These are phyloP conservation scores for Cladobotryum protrusum DNA, from an alignment of 2,329 filamentous ascomycete genomes.

Conservation along the genomic window DNA sequence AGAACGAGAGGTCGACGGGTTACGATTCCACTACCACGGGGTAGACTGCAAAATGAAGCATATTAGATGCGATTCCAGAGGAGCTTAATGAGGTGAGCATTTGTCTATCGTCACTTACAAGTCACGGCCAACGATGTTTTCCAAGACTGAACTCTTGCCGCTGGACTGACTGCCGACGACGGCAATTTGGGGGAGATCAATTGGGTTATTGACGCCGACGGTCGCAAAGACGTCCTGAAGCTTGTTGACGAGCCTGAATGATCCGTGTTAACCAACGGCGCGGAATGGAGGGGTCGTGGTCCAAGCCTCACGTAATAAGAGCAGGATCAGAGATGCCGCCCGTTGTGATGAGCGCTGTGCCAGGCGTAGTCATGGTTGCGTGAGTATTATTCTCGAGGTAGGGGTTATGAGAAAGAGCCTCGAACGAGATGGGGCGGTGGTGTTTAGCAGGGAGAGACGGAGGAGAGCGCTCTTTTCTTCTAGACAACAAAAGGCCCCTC, in stretches of 20 bases:
- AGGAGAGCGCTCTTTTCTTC: constrained; percentile 2
- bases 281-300: constrained; percentile 11
- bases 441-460: neutral
- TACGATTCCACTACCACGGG: constrained; percentile 94
- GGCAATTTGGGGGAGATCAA: constrained; percentile 96
- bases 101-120: constrained; percentile 60
- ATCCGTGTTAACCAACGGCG: constrained; percentile 7
- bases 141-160: constrained; percentile 97
- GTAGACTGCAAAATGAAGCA: constrained; percentile 56
- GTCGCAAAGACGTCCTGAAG: constrained; percentile 99
- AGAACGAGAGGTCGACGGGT: constrained; percentile 93
- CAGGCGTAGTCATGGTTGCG: constrained; percentile 25
- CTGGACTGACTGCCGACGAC: constrained; percentile 98
- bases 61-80: no score
- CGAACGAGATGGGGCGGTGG: constrained; percentile 2
- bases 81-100: no score
- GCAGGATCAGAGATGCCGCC: constrained; percentile 61
- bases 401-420: neutral
- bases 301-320: constrained; percentile 52
- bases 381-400: neutral
- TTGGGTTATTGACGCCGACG: constrained; percentile 97
- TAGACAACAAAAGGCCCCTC: constrained; percentile 3
- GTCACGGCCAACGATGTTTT: constrained; percentile 97
- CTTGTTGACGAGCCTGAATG: constrained; percentile 81
- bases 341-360: constrained; percentile 33